Evolutionary conservation across 108 stramenopile genomes (phyloP).

Genomic region (Bacterosira constricta): DNA sequence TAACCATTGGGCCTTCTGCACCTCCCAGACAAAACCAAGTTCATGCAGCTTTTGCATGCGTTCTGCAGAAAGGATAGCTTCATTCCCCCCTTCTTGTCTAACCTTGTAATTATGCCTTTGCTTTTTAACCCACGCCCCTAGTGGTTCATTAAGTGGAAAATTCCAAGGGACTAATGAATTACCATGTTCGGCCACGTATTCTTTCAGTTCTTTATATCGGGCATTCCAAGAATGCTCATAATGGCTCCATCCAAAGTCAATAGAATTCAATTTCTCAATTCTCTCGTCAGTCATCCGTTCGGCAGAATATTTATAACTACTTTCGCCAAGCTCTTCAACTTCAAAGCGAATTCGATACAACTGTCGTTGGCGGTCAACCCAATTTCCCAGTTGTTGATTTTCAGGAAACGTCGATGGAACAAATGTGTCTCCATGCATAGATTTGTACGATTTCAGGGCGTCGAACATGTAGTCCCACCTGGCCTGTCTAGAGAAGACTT

Average conservation of each 20-base stretch:
- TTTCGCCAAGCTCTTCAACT: conserved; percentile 5
- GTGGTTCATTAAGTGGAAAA: conserved; percentile 29
- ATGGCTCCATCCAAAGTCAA: conserved; percentile 37
- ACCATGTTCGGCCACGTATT: conserved; percentile 49
- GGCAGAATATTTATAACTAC: not conserved
- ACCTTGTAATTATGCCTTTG: conserved; percentile 49
- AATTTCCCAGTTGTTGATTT: conserved; percentile 48
- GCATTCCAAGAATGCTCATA: conserved; percentile 27
- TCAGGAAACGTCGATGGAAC: conserved; percentile 41
- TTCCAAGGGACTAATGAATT: conserved; percentile 47
- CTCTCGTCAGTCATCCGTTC: conserved; percentile 22
- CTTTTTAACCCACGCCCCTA: conserved; percentile 57
- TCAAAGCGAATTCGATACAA: conserved; percentile 36
- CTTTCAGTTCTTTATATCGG: conserved; percentile 32
- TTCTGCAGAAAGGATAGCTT: conserved; percentile 33
- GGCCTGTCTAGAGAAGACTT: not conserved
- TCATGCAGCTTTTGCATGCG: conserved; percentile 42
- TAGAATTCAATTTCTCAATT: conserved; percentile 24
- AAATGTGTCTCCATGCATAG: conserved; percentile 45
- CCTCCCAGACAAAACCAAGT: conserved; percentile 52
- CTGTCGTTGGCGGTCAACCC: conserved; percentile 52
- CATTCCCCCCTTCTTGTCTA: not conserved
- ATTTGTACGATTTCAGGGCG: conserved; percentile 38
- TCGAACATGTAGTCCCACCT: conserved; percentile 45
- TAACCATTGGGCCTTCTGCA: conserved; percentile 42